These are phyloP conservation scores for Cladosporium halotolerans DNA, from an alignment of 2,329 filamentous ascomycete genomes.

Conservation along the genomic window DNA sequence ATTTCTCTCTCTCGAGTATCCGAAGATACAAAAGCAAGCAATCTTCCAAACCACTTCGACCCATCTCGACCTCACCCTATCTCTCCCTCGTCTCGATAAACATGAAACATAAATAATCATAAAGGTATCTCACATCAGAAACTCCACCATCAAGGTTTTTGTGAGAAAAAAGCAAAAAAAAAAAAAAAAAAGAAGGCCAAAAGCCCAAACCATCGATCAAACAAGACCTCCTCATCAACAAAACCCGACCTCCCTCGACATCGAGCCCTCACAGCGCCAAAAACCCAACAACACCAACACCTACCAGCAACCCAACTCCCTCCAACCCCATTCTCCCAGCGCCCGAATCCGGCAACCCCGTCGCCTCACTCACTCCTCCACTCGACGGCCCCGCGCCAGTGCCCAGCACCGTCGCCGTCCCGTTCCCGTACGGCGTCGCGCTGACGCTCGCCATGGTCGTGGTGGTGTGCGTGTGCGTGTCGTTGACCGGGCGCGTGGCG, in stretches of 20 bases:
- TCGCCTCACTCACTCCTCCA: background rate
- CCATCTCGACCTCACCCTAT: too few relatives aligned
- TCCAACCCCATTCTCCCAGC: background rate
- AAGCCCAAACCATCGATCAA: background rate
- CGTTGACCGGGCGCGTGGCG: conserved; percentile 16
- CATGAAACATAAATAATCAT: background rate
- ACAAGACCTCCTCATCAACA: background rate
- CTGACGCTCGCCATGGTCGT: conserved; percentile 6
- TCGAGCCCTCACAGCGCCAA: background rate
- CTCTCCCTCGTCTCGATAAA: too few relatives aligned
- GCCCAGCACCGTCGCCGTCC: conserved; percentile 11
- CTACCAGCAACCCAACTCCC: conserved; percentile 5
- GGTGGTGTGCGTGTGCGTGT: background rate
- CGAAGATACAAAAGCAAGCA: too few relatives aligned
- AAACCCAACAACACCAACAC: background rate
- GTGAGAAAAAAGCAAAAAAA: background rate
- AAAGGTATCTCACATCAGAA: background rate
- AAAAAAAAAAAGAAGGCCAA: background rate
- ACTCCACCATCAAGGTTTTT: too few relatives aligned
- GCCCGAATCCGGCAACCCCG: background rate
- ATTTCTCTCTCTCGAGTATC: too few relatives aligned
- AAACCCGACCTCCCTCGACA: background rate
- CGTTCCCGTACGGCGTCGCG: conserved; percentile 10
- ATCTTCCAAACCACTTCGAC: too few relatives aligned
- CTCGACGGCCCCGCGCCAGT: conserved; percentile 9